Evolutionary conservation across 352 stramenopile species (phyloP), one percentile per base, ranked within the genome.

Genomic region (Pythium inflatum): DNA sequence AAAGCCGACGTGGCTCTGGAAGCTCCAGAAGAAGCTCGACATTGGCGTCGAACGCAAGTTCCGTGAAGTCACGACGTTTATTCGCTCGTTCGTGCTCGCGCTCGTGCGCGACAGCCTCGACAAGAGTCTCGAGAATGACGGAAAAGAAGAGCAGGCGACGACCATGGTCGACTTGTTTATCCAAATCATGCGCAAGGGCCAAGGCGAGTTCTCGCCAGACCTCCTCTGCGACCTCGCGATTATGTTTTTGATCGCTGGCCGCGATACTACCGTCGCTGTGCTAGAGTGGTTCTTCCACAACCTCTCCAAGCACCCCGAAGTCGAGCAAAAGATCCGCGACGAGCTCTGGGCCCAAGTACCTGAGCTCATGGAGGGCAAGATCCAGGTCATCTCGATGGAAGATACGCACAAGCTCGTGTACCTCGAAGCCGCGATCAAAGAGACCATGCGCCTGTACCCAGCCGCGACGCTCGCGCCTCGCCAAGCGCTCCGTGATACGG

Each of bases 241-340:
- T 7, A 80, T 78, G 13, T 83, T 96, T 49, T 66, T 97, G 30
- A 58, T 89, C 24, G 89, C 81, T 16, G 90, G 87, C 5, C 81
- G 88, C 31, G 90, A 95, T 59, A 96, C 84, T 0, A 95, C 90
- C 1, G 84, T 87, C 1, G 76, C 57, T 55, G 87, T 86, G 31
- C 54, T 96, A 25, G 79, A 70, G 31, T 97, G 90, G 90, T 65
- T 91, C 8, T 75, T 95, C 27, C 83, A 89, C 56, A 79, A 82
- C 61, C 67, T 97, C 5, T 78, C 79, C 53, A 80, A 77, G 16
- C 74, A 95, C 64, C 88, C 87, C 14, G 57, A 86, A 20, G 75
- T 90, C 2, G 59, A 77, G 46, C 63, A 68, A 0, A 80, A 81
- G 30, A 68, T 93, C 25, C 70, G 79, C 1, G 68, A 78, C 12